Conservation (phyloP, 2,329 filamentous ascomycete species). For the Teratosphaeria epicoccoides region DNA sequence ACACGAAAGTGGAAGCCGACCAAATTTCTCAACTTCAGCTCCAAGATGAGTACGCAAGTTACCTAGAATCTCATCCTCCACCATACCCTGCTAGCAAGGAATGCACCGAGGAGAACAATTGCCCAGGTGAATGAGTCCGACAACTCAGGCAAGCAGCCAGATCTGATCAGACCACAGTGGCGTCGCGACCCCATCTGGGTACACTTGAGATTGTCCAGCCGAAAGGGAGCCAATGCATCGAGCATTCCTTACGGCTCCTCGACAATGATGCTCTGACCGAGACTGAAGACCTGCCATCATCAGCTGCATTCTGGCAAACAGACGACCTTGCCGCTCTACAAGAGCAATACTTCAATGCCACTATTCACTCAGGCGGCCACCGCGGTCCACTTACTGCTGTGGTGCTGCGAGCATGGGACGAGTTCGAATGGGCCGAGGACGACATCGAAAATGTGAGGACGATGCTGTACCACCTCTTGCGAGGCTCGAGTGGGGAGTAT, state of each 20-base stretch:
- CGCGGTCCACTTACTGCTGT: not conserved
- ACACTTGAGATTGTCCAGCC: not conserved
- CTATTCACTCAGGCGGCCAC: not conserved
- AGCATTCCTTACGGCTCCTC: not conserved
- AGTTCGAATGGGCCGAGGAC: not conserved
- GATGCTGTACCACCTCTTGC: not conserved
- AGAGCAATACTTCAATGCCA: not conserved
- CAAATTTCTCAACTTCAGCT: not conserved
- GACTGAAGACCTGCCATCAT: not conserved
- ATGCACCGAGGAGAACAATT: not conserved
- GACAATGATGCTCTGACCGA: not conserved
- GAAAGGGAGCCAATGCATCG: not conserved
- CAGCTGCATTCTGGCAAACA: not conserved
- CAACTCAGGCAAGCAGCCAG: not conserved
- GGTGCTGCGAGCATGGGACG: not conserved
- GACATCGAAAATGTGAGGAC: not conserved
- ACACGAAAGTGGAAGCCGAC: not conserved
- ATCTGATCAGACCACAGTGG: not conserved
- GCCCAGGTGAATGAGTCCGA: not conserved
- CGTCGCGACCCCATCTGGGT: not conserved
- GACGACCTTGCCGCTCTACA: not conserved
- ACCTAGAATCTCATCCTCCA: not conserved
- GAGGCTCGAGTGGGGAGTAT: not conserved
- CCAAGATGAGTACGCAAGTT: not conserved
- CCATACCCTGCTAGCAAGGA: not conserved